A percentile compares a stretch with the other conserved stretches of the same genome.
phyloP scores from a whole-genome alignment of 2,329 filamentous ascomycete genomes.

The Alternaria triticimaculans region DNA sequence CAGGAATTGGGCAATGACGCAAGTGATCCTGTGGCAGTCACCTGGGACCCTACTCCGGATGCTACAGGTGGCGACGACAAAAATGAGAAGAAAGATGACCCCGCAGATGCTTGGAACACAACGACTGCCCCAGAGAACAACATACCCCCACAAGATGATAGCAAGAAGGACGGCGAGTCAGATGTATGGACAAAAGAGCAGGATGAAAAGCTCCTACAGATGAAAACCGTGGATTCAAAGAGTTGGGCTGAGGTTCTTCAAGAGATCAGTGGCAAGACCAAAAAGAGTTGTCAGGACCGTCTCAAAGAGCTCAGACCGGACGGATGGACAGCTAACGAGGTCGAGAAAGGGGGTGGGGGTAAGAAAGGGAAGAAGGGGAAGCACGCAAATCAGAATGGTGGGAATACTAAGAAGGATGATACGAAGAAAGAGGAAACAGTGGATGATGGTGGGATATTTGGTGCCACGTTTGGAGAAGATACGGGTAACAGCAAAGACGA shows the following conservation, averaged over 20 bases:
- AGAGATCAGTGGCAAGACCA: too few relatives aligned
- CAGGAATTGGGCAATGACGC: background rate
- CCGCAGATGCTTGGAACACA: background rate
- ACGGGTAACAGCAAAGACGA: background rate
- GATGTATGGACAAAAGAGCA: conserved; percentile 47
- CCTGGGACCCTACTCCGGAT: background rate
- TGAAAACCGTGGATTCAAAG: conserved; percentile 31
- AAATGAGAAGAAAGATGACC: background rate
- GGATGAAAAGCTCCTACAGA: conserved; percentile 49
- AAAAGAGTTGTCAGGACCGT: too few relatives aligned
- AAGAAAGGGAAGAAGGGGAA: conserved; percentile 23
- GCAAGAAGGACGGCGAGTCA: background rate
- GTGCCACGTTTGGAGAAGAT: background rate
- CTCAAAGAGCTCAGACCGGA: conserved; percentile 40
- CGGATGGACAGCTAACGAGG: conserved; percentile 21
- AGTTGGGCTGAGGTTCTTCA: too few relatives aligned
- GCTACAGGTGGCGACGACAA: background rate
- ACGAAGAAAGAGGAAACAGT: background rate
- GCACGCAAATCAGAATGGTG: conserved; percentile 12
- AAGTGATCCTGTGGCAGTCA: background rate
- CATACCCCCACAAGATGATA: background rate
- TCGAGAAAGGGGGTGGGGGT: conserved; percentile 7
- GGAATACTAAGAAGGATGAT: conserved; percentile 8
- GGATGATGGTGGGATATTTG: background rate
- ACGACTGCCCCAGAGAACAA: background rate